Base-by-base conservation (phyloP, 805 yeast species). In the Blastobotrys parvus region DNA sequence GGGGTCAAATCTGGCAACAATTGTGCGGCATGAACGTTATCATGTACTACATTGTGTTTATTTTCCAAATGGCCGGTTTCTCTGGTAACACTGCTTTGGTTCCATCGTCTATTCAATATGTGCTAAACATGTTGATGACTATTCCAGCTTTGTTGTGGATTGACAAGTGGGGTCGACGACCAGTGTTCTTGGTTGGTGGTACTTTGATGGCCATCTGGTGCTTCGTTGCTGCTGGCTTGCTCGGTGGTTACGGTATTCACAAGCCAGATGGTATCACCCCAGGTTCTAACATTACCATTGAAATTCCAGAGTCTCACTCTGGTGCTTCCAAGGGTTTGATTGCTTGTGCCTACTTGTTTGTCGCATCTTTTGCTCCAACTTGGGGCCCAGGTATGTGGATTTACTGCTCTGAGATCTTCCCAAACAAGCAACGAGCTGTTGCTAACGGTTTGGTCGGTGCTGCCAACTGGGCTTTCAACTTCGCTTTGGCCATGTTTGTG, bases 281-380 rank as follows among this genome's bases (percentile, higher is more conserved):
- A n/a, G 38, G 52, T 63, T 59, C 17, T 13, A 44, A 47, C 39
- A 50, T 53, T 27, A 33, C 52, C 40, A 40, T 53, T 4, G 54
- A 29, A 66, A 70, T 47, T 64, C 50, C 50, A n/a, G 38, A 38
- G 5, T 44, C 47, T 19, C 49, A 64, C 20, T 54, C 49, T 22
- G 54, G 64, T 13, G 77, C 53, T 61, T 62, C 79, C 23, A 68
- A 71, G 59, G 72, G 67, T 38, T 65, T 73, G 55, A 70, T 77
- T 54, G 77, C 77, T 18, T 71, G 56, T 52, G 61, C 69, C 3
- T 75, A 77, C 60, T 50, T 74, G 47, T 85, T 80, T 58, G 78
- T 84, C 53, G 77, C 80, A 43, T 79, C 79, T 60, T 85, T 82
- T 63, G 94, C 94, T 8, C 72, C 85, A 2, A 74, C 90, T 19